Evolutionary conservation across 2,329 filamentous ascomycete genomes (phyloP).

Genomic region (Claviceps sorghi): DNA sequence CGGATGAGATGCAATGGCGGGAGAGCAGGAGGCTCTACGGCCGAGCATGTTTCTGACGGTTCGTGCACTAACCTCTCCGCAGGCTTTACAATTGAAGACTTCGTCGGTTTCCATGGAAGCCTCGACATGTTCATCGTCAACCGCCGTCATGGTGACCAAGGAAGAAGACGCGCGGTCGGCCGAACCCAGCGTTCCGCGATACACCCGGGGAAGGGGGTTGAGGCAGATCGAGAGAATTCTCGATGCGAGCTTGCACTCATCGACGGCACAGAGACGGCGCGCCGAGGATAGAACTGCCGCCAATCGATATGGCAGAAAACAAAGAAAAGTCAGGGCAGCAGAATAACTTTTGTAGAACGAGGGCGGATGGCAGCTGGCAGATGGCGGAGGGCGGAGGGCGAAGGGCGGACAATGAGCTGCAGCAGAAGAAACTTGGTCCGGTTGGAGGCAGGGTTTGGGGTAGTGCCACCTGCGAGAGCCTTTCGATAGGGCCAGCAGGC

Average conservation of each 20-base stretch:
- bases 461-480: background rate
- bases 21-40: background rate
- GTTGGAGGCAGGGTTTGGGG: slow-evolving; percentile 1
- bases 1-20: background rate
- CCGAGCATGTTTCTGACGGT: background rate
- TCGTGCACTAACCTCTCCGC: slow-evolving; percentile 54
- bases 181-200: background rate
- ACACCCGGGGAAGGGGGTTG: too few relatives aligned
- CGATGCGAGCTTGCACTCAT: slow-evolving; percentile 1
- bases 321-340: background rate
- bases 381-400: too few relatives aligned
- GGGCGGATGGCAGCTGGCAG: background rate
- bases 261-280: background rate
- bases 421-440: background rate
- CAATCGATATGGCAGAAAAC: background rate
- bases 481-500: slow-evolving; percentile 1
- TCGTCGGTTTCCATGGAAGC: slow-evolving; percentile 64
- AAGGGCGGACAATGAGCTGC: background rate
- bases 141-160: slow-evolving; percentile 24
- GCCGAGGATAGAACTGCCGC: background rate
- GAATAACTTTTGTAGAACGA: background rate
- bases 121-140: slow-evolving; percentile 48
- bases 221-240: background rate
- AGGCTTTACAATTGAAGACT: slow-evolving; percentile 80
- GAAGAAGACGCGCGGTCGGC: background rate